Evolutionary conservation across 2,329 filamentous ascomycete genomes (phyloP), one percentile per base, ranked within the genome.

Genomic region (Aspergillus sp.): DNA sequence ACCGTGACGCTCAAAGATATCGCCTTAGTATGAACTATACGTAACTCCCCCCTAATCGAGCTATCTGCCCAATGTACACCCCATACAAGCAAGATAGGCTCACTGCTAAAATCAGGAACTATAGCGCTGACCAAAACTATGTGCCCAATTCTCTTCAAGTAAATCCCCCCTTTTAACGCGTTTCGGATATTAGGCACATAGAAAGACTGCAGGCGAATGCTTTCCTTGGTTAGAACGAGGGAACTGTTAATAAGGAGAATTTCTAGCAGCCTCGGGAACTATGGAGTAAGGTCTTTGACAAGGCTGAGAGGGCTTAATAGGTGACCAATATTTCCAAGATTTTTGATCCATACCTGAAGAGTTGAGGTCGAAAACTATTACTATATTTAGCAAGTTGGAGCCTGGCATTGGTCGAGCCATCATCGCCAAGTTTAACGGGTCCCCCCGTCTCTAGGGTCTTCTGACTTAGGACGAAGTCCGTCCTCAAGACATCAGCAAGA

Each of bases 41-140:
- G 17, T 66, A 72, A 45, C 64, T 75, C 11, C 73, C 73, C 11
- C 60, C 70, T 10, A 76, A 76, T 56, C 70, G 73, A 54, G 54
- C 68, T 13, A 55, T 63, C 14, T 56, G 50, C 32, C 66, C 63
- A 4, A 63, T 76, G 4, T 75, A 81, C 45, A 76, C 73, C 61
- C 88, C 88, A 52, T 83, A 80, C 67, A 61, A 74, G 54, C 66
- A 72, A 5, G 73, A 75, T 45, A 71, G 73, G 3, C 53, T 61
- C 40, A 69, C 67, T 54, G 69, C 66, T n/a, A 64, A 69, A n/a
- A 65, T 61, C 13, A 76, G 76, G 51, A 86, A 86, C 72, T 83
- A 85, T 60, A 82, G 82, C 47, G 74, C 75, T 20, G 80, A 84
- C 64, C 81, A 82, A 7, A 83, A 82, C 70, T 87, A 86, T 61